Conservation (phyloP, 305 asterid species). For the Vinca major region DNA sequence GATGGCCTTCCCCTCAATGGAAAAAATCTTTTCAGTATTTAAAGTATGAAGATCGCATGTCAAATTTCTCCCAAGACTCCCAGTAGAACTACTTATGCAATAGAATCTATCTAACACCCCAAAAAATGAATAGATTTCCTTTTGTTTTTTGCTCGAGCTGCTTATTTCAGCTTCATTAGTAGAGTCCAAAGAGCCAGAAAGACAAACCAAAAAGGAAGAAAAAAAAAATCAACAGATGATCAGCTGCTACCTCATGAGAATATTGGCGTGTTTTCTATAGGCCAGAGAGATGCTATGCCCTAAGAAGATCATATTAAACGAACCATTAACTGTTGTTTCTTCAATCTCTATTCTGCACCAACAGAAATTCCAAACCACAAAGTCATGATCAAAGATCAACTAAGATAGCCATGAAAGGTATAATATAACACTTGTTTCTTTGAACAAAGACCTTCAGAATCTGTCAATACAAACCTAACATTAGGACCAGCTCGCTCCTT, state of each 20-base stretch:
- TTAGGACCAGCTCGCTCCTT: slow-evolving; percentile 72
- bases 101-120: background rate
- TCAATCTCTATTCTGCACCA: slow-evolving; percentile 83
- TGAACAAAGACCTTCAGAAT: background rate
- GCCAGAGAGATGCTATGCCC: slow-evolving; percentile 71
- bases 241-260: slow-evolving; percentile 60
- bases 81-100: background rate
- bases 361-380: slow-evolving; percentile 12
- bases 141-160: background rate
- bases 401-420: slow-evolving; percentile 8
- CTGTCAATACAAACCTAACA: slow-evolving; percentile 38
- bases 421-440: background rate
- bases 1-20: background rate
- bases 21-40: background rate
- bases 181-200: slow-evolving; percentile 1
- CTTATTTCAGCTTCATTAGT: background rate
- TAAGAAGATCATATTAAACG: slow-evolving; percentile 75
- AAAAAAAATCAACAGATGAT: background rate
- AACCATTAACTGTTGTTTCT: slow-evolving; percentile 79
- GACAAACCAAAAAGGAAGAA: background rate
- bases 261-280: slow-evolving; percentile 78
- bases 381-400: slow-evolving; percentile 10
- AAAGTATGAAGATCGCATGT: background rate
- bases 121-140: background rate
- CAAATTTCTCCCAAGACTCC: background rate